A percentile compares a stretch with the other conserved stretches of the same genome.
Evolutionary conservation across 208 protist genomes (phyloP).

Genomic region (Leishmania aethiopica): DNA sequence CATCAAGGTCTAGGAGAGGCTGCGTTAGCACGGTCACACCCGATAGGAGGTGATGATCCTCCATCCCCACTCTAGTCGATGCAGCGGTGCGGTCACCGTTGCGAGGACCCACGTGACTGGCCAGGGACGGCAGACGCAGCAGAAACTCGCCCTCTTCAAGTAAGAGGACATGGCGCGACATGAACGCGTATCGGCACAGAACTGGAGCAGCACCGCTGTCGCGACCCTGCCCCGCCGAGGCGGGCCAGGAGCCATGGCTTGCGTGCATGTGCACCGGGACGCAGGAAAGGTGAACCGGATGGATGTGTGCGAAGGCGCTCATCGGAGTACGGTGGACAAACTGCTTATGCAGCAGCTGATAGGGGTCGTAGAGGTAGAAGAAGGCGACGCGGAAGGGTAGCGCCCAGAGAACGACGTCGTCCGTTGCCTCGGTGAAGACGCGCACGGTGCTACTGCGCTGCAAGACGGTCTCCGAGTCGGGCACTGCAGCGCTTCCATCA

Average conservation of each 20-base stretch:
- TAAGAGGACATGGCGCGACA: constrained; percentile 24
- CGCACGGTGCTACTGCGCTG: constrained; percentile 26
- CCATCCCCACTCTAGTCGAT: background rate
- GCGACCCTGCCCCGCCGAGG: background rate
- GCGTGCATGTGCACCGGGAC: constrained; percentile 20
- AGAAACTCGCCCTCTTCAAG: constrained; percentile 43
- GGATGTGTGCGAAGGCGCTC: constrained; percentile 26
- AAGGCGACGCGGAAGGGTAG: constrained; percentile 46
- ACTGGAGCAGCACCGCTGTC: background rate
- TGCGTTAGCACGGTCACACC: constrained; percentile 21
- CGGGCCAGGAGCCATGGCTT: constrained; percentile 3
- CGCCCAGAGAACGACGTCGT: constrained; percentile 31
- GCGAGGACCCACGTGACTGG: background rate
- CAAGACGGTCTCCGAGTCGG: background rate
- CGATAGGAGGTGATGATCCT: constrained; percentile 23
- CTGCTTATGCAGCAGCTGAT: constrained; percentile 36
- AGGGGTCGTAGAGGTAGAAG: constrained; percentile 46
- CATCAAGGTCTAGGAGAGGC: constrained; percentile 23
- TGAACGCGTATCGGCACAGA: constrained; percentile 15
- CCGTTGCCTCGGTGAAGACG: background rate
- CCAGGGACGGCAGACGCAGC: constrained; percentile 12
- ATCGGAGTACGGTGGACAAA: constrained; percentile 36
- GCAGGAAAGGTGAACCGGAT: constrained; percentile 23
- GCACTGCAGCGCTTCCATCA: background rate
- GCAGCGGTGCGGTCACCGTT: background rate